phyloP scores from a whole-genome alignment of 2,329 filamentous ascomycete genomes.

The Endocalyx cinctus region DNA sequence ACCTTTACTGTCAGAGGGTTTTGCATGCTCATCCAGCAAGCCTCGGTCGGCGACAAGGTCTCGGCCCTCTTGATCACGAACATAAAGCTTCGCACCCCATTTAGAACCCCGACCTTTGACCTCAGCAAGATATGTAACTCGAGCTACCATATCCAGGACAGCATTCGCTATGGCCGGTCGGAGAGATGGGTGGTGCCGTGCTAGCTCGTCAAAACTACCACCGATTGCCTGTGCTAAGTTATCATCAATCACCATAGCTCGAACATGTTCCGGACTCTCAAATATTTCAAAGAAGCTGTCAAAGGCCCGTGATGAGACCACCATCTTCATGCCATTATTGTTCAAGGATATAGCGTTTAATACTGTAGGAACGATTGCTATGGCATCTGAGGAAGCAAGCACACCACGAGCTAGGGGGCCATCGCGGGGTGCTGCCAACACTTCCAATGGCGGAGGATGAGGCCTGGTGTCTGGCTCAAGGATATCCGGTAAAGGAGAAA shows the following conservation, averaged over 20 bases:
- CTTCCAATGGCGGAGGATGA: constrained; percentile 49
- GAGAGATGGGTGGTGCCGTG: constrained; percentile 84
- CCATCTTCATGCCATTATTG: constrained; percentile 78
- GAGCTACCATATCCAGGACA: constrained; percentile 83
- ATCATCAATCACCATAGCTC: constrained; percentile 71
- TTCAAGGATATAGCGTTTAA: constrained; percentile 94
- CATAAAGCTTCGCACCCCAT: constrained; percentile 76
- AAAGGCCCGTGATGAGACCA: constrained; percentile 76
- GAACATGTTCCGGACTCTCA: constrained; percentile 84
- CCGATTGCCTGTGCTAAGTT: constrained; percentile 70
- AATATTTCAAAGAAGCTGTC: constrained; percentile 95
- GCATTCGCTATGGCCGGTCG: constrained; percentile 76
- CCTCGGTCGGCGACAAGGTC: constrained; percentile 51
- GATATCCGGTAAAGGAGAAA: constrained; percentile 34
- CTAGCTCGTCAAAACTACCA: constrained; percentile 85
- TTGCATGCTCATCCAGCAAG: constrained; percentile 23
- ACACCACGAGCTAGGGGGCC: constrained; percentile 63
- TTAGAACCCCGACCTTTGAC: constrained; percentile 63
- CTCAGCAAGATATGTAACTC: constrained; percentile 70
- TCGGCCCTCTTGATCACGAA: constrained; percentile 53
- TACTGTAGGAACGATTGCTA: constrained; percentile 78
- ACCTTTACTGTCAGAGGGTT: constrained; percentile 18
- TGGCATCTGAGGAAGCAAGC: constrained; percentile 81
- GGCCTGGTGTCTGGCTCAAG: constrained; percentile 37
- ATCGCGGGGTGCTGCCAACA: constrained; percentile 40